Evolutionary conservation across 2,329 filamentous ascomycete genomes (phyloP).

Genomic region (Gyromitra esculenta): DNA sequence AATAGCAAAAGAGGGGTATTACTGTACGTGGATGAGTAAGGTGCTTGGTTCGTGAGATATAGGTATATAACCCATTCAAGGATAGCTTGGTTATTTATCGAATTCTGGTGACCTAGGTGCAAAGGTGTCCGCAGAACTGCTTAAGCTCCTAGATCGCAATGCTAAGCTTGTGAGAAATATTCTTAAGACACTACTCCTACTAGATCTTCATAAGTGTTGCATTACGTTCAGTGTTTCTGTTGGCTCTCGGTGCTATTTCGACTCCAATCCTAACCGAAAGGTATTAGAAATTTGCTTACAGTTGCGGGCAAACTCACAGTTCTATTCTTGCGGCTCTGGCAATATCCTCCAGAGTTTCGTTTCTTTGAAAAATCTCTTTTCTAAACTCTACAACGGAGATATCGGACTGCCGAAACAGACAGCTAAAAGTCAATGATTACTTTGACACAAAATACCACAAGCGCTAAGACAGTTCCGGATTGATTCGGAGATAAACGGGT

Average conservation of each 20-base stretch:
- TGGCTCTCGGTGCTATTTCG: background rate
- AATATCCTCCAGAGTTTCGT: background rate
- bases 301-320: no score
- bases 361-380: background rate
- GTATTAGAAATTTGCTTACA: background rate
- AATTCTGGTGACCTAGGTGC: no score
- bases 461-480: background rate
- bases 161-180: background rate
- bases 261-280: background rate
- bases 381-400: background rate
- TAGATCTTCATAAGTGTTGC: background rate
- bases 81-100: no score
- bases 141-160: background rate
- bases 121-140: background rate
- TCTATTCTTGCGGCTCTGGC: no score
- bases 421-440: background rate
- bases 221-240: background rate
- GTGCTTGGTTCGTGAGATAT: background rate
- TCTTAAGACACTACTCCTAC: background rate
- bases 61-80: no score
- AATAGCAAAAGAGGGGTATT: background rate
- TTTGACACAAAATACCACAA: background rate
- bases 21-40: background rate
- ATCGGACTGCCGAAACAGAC: background rate
- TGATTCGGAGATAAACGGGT: background rate